Percentiles rank a stretch among this genome's conserved stretches.
phyloP scores from a whole-genome alignment of 176 grass and related monocot species.

The Areca catechu region DNA sequence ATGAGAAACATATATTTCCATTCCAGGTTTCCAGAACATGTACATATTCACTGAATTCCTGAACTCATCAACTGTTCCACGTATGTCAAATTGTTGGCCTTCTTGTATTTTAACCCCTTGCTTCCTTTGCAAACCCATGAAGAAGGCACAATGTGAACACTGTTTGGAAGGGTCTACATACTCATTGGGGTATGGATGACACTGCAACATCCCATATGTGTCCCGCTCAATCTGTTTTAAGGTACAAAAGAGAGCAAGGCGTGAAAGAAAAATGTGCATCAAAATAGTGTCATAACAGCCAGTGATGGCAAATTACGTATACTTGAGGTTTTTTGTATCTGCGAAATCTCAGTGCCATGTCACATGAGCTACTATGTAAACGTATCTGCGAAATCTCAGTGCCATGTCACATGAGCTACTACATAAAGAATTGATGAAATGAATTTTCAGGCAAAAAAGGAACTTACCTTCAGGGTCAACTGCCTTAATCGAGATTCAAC shows the following conservation, averaged over 20 bases:
- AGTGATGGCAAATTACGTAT: too few species aligned
- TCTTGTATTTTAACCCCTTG: conserved; percentile 81
- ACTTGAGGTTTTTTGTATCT: too few species aligned
- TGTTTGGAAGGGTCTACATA: conserved; percentile 63
- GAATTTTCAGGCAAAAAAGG: background rate
- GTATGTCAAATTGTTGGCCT: conserved; percentile 98
- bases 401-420: too few species aligned
- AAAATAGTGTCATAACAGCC: background rate
- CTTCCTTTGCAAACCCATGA: conserved; percentile 94
- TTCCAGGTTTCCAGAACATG: conserved; percentile 83
- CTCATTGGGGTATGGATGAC: conserved; percentile 90
- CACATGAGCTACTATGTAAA: too few species aligned
- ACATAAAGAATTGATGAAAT: background rate
- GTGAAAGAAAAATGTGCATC: background rate
- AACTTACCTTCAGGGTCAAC: conserved; percentile 76
- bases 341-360: too few species aligned
- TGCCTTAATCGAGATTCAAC: conserved; percentile 90
- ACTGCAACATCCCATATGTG: conserved; percentile 80
- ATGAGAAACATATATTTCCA: conserved; percentile 96
- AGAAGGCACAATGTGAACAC: conserved; percentile 88
- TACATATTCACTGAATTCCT: conserved; percentile 69
- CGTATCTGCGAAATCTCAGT: too few species aligned
- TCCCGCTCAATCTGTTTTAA: conserved; percentile 81
- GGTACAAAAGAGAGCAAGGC: background rate
- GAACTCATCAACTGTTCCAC: conserved; percentile 92